These are phyloP conservation scores for Ulmus americana DNA, from an alignment of 331 rosid species.

Conservation along the genomic window DNA sequence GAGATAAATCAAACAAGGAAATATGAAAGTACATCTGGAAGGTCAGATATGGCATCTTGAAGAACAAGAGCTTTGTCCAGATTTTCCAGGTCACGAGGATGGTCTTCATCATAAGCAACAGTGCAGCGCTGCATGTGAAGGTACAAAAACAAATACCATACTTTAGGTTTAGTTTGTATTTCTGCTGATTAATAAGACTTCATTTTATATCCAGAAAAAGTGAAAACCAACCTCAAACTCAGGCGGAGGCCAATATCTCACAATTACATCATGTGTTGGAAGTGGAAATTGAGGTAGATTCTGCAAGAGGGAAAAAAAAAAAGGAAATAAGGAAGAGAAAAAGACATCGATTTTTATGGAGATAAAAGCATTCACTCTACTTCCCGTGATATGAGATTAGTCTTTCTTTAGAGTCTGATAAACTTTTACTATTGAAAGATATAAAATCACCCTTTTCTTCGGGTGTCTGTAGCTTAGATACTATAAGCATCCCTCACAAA, in stretches of 20 bases:
- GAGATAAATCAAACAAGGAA: constrained; percentile 2
- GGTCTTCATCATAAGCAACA: constrained; percentile 66
- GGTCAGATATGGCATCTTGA: constrained; percentile 92
- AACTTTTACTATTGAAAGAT: too few species aligned
- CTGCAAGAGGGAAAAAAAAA: constrained; percentile 25
- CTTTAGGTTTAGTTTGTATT: neutral
- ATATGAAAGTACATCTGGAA: constrained; percentile 54
- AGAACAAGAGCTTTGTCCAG: constrained; percentile 60
- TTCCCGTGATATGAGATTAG: too few species aligned
- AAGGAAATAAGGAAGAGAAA: neutral
- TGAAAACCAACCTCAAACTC: constrained; percentile 64
- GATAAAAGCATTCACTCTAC: too few species aligned
- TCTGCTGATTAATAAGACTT: too few species aligned
- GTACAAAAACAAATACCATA: constrained; percentile 20
- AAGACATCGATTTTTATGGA: neutral
- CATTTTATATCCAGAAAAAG: neutral
- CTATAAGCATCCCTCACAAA: too few species aligned
- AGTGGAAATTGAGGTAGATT: constrained; percentile 85
- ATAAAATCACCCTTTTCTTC: too few species aligned
- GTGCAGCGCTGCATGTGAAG: constrained; percentile 63
- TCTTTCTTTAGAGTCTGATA: neutral
- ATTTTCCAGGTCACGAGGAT: constrained; percentile 37
- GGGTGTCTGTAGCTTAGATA: too few species aligned
- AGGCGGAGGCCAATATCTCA: constrained; percentile 81
- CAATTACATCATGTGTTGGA: constrained; percentile 82